A percentile compares a stretch with the other conserved stretches of the same genome.
Evolutionary conservation across 208 protist genomes (phyloP).

Genomic region (Trypanosoma mega): DNA sequence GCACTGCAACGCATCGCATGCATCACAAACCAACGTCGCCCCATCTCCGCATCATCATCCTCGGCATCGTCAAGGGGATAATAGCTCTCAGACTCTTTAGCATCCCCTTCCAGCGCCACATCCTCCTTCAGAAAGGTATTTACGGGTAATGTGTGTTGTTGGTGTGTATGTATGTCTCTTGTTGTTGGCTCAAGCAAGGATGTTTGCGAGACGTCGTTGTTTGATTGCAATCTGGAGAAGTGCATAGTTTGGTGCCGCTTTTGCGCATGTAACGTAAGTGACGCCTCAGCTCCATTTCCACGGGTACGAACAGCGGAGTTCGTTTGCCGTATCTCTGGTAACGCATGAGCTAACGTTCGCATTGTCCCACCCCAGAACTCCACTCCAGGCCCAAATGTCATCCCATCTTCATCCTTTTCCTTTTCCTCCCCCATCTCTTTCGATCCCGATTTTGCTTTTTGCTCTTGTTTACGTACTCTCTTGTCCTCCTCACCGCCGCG

Average conservation of each 20-base stretch:
- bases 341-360: not conserved
- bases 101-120: slow-evolving; percentile 1
- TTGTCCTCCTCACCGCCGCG: no score
- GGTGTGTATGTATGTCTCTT: no score
- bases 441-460: no score
- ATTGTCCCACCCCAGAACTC: slow-evolving; percentile 3
- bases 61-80: slow-evolving; percentile 1
- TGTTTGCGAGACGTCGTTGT: no score
- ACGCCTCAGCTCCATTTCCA: no score
- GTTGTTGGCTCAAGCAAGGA: no score
- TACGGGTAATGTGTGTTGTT: no score
- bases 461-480: no score
- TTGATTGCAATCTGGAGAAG: no score
- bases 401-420: not conserved
- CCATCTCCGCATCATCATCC: slow-evolving; percentile 25
- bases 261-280: no score
- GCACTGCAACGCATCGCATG: slow-evolving; percentile 52
- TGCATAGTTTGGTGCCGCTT: no score
- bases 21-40: slow-evolving; percentile 44
- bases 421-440: not conserved
- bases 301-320: not conserved
- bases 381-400: no score
- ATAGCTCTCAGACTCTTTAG: not conserved
- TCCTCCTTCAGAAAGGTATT: not conserved
- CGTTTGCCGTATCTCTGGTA: not conserved